phyloP scores from a whole-genome alignment of 2,329 filamentous ascomycete species.

The Apiospora arundinis region DNA sequence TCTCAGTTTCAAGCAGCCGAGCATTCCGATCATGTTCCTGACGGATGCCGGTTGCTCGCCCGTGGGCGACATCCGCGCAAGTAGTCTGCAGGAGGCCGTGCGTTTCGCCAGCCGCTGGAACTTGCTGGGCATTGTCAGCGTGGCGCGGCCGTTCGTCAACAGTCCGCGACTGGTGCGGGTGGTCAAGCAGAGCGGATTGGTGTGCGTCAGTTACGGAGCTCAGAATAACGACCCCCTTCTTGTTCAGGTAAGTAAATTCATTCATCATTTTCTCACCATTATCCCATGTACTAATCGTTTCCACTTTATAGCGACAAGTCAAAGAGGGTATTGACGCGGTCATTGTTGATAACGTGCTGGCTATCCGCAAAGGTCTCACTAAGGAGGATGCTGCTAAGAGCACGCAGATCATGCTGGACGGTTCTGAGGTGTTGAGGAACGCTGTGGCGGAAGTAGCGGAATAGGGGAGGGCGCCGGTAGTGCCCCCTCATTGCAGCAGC shows the following conservation, averaged over 20 bases:
- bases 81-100: constrained; percentile 92
- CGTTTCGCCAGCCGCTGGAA: constrained; percentile 96
- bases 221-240: constrained; percentile 87
- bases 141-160: constrained; percentile 87
- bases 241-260: constrained; percentile 71
- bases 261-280: neutral
- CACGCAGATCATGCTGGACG: neutral
- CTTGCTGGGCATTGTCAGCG: constrained; percentile 85
- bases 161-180: constrained; percentile 89
- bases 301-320: constrained; percentile 74
- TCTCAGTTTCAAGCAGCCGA: constrained; percentile 95
- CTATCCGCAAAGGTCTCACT: constrained; percentile 89
- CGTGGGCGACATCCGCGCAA: constrained; percentile 89
- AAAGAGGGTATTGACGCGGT: constrained; percentile 97
- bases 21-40: constrained; percentile 93
- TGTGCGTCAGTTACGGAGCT: constrained; percentile 93
- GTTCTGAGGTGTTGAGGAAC: neutral
- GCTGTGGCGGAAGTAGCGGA: neutral
- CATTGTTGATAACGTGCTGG: constrained; percentile 93
- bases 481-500: neutral
- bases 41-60: constrained; percentile 83
- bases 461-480: constrained; percentile 20
- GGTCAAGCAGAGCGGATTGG: constrained; percentile 91
- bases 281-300: neutral
- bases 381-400: constrained; percentile 35